Evolutionary conservation across 345 rosid species (phyloP).

Genomic region (Psidium guajava): DNA sequence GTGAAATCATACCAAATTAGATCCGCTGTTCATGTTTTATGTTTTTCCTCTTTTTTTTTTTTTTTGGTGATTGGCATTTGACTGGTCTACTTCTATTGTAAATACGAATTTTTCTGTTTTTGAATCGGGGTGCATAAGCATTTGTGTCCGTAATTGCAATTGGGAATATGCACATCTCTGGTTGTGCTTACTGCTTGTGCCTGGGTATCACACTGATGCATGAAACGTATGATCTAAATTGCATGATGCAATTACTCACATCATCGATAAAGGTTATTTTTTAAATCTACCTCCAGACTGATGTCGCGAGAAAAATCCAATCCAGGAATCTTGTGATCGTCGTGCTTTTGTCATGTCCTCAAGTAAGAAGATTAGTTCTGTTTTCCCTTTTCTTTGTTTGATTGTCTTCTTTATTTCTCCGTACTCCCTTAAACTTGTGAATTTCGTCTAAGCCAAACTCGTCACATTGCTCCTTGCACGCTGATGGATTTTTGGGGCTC

Average conservation of each 20-base stretch:
- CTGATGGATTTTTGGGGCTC: not conserved
- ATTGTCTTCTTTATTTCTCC: not conserved
- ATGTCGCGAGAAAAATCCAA: not conserved
- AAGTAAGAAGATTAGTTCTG: not conserved
- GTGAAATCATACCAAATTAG: not conserved
- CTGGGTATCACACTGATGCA: not conserved
- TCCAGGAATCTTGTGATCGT: not conserved
- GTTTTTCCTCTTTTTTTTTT: no score
- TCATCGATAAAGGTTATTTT: not conserved
- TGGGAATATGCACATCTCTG: not conserved
- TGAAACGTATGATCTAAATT: not conserved
- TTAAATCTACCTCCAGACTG: not conserved
- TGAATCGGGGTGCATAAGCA: not conserved
- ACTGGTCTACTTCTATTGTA: not conserved
- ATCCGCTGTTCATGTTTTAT: not conserved
- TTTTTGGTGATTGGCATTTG: not conserved
- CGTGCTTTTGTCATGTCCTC: not conserved
- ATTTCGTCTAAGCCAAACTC: not conserved
- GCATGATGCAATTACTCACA: not conserved
- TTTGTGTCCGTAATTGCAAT: not conserved
- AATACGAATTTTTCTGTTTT: not conserved
- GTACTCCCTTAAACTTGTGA: not conserved
- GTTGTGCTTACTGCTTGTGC: not conserved
- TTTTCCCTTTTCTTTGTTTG: not conserved
- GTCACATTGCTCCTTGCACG: not conserved